A percentile compares a stretch with the other conserved stretches of the same genome.
phyloP scores from a whole-genome alignment of 2,329 filamentous ascomycete genomes.

The Coniochaeta sp. region DNA sequence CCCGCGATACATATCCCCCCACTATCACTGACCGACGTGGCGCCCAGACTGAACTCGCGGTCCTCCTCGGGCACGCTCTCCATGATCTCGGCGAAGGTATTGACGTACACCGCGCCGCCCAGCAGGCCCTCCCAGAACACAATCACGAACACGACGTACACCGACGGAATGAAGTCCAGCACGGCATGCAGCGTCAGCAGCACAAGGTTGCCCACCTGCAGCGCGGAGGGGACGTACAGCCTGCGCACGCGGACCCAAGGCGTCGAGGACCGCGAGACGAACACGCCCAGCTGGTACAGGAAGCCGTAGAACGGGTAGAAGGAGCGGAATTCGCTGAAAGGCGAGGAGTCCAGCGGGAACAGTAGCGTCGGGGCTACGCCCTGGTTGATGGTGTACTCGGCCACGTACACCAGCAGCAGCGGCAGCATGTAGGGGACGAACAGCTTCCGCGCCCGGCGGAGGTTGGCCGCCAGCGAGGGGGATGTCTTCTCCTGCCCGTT shows the following conservation, averaged over 20 bases:
- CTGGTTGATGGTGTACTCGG: conserved; percentile 97
- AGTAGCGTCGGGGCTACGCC: conserved; percentile 84
- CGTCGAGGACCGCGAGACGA: conserved; percentile 85
- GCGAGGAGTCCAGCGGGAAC: conserved; percentile 69
- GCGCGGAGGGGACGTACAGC: conserved; percentile 73
- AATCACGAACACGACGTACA: conserved; percentile 78
- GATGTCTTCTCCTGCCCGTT: not conserved
- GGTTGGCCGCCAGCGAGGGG: conserved; percentile 37
- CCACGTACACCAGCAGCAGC: conserved; percentile 84
- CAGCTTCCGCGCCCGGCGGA: conserved; percentile 61
- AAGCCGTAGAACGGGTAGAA: conserved; percentile 96
- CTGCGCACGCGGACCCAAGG: conserved; percentile 77
- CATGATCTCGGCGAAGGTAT: conserved; percentile 90
- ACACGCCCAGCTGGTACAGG: conserved; percentile 91
- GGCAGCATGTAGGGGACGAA: conserved; percentile 84
- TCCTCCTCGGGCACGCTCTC: conserved; percentile 71
- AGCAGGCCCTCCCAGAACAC: conserved; percentile 93
- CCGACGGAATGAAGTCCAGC: conserved; percentile 72
- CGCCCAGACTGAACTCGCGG: conserved; percentile 83
- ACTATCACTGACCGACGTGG: conserved; percentile 87
- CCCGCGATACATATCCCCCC: conserved; percentile 85
- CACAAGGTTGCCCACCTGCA: conserved; percentile 73
- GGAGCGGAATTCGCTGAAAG: conserved; percentile 72
- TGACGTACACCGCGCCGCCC: conserved; percentile 89
- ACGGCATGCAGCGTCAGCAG: conserved; percentile 71